These are phyloP conservation scores for Oryza australiensis DNA, from an alignment of 176 grass and related monocot genomes.

Conservation along the genomic window DNA sequence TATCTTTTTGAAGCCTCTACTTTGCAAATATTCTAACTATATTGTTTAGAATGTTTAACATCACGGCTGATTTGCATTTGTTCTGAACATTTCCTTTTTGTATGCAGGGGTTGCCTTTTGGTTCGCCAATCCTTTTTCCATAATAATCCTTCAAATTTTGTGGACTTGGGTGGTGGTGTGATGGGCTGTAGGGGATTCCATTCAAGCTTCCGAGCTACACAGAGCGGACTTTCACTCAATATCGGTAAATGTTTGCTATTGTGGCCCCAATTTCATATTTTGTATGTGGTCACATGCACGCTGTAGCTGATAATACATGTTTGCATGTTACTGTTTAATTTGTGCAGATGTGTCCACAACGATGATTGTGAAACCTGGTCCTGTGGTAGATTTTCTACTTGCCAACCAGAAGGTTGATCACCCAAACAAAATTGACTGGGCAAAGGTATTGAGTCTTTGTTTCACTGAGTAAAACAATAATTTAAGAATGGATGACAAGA, in stretches of 20 bases:
- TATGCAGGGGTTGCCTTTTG: slow-evolving; percentile 80
- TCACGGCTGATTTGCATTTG: not conserved
- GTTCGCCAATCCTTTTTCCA: slow-evolving; percentile 89
- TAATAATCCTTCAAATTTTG: slow-evolving; percentile 67
- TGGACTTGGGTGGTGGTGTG: slow-evolving; percentile 80
- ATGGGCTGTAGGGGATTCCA: slow-evolving; percentile 90
- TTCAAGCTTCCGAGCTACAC: slow-evolving; percentile 80
- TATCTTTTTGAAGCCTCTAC: not conserved
- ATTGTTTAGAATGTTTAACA: not conserved
- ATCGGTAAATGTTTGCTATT: slow-evolving; percentile 56
- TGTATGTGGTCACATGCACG: not conserved
- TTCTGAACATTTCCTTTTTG: not conserved
- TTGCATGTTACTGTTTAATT: not conserved
- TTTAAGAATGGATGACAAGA: not conserved
- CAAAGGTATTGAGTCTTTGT: slow-evolving; percentile 43
- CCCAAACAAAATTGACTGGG: slow-evolving; percentile 70
- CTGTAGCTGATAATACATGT: not conserved
- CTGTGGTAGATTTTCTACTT: slow-evolving; percentile 83
- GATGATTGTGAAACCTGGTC: slow-evolving; percentile 92
- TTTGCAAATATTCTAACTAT: not conserved
- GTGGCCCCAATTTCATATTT: not conserved
- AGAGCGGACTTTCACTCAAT: slow-evolving; percentile 84
- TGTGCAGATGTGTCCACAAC: slow-evolving; percentile 90
- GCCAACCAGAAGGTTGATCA: slow-evolving; percentile 65
- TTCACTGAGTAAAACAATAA: not conserved